phyloP scores from a whole-genome alignment of 1,139 yeast genomes.

The Kodamaea ohmeri region DNA sequence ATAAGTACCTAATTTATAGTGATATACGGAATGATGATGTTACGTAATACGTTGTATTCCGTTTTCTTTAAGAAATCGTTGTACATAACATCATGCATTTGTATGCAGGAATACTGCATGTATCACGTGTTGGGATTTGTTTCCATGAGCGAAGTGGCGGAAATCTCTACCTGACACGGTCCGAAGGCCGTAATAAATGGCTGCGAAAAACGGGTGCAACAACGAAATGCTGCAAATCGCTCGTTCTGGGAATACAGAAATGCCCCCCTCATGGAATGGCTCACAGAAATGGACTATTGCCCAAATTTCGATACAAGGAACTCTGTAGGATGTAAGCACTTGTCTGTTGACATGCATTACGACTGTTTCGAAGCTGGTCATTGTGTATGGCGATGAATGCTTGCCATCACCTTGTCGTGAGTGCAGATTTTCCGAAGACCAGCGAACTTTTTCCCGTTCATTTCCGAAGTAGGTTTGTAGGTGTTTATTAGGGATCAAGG shows the following conservation, averaged over 20 bases:
- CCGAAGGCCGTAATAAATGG: slow-evolving; percentile 2
- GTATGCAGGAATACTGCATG: slow-evolving; percentile 1
- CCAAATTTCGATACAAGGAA: no score
- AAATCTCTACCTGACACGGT: background rate
- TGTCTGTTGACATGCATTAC: no score
- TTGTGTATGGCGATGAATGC: no score
- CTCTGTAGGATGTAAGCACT: no score
- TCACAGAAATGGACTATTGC: background rate
- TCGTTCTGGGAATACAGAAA: slow-evolving; percentile 2
- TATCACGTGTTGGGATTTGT: background rate
- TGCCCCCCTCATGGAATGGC: background rate
- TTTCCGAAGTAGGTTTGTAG: no score
- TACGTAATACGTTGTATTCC: no score
- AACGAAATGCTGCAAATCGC: slow-evolving; percentile 4
- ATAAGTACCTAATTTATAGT: background rate
- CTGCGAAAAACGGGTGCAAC: slow-evolving; percentile 6
- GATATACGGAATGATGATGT: no score
- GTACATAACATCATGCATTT: no score
- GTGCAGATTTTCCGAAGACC: background rate
- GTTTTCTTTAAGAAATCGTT: no score
- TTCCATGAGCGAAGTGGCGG: background rate
- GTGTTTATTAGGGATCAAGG: no score
- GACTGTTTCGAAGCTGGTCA: no score
- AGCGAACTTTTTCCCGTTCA: background rate
- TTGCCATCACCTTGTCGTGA: no score